These are phyloP conservation scores for Aspergillus aculeatinus DNA, from an alignment of 2,329 filamentous ascomycete species.

Conservation along the genomic window DNA sequence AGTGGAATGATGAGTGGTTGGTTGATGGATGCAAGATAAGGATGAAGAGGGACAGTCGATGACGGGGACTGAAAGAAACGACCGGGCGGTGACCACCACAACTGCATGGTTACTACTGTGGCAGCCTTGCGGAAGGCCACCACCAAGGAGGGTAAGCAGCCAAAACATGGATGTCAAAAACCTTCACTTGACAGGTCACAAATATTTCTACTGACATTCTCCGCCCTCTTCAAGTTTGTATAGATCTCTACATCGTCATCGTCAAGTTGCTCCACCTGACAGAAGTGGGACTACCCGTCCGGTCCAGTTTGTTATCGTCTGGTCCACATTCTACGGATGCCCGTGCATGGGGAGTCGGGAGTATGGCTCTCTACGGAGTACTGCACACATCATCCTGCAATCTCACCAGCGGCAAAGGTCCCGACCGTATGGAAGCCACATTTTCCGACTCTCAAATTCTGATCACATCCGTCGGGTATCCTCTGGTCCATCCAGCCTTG, in stretches of 20 bases:
- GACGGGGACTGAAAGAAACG: background rate
- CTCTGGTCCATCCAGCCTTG: background rate
- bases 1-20: no score
- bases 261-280: background rate
- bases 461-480: background rate
- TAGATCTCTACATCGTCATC: no score
- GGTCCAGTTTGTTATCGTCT: background rate
- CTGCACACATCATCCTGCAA: background rate
- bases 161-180: background rate
- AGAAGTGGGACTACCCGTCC: background rate
- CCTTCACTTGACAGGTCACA: background rate
- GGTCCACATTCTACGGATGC: background rate
- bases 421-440: no score
- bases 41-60: background rate
- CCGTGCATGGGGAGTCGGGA: background rate
- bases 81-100: no score
- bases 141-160: background rate
- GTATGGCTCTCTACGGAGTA: background rate
- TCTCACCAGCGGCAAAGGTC: no score
- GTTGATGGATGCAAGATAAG: background rate
- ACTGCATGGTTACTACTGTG: no score
- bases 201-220: no score
- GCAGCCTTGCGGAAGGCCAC: no score
- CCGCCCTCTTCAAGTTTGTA: no score
- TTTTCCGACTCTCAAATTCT: background rate